Evolutionary conservation across 2,329 filamentous ascomycete genomes (phyloP).

Genomic region (Ophiostoma pallidulum): DNA sequence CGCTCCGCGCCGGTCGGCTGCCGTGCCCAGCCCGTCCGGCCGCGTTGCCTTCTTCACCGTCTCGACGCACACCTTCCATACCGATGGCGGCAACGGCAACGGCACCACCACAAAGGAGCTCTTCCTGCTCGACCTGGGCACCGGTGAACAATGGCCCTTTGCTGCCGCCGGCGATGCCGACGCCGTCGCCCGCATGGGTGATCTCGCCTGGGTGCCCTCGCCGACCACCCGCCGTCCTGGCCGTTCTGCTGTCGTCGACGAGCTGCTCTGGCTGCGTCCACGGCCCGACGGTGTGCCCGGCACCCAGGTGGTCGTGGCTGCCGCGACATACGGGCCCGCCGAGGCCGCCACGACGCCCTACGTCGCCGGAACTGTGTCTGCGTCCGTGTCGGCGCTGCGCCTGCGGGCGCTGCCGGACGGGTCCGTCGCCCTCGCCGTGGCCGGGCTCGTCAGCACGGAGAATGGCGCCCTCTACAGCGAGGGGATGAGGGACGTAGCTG

Average conservation of each 20-base stretch:
- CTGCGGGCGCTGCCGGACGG: conserved; percentile 26
- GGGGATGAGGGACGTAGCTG: background rate
- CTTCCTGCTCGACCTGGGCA: conserved; percentile 26
- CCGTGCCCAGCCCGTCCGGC: conserved; percentile 30
- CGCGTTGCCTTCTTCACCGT: conserved; percentile 28
- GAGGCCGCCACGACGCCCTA: conserved; percentile 9
- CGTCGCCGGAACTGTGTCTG: conserved; percentile 25
- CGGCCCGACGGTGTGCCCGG: conserved; percentile 19
- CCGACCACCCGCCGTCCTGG: too few relatives aligned
- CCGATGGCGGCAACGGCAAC: conserved; percentile 11
- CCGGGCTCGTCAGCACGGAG: conserved; percentile 25
- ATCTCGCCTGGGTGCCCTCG: conserved; percentile 30
- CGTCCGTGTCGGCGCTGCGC: conserved; percentile 25
- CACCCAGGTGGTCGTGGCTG: conserved; percentile 25
- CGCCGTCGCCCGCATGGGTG: conserved; percentile 22
- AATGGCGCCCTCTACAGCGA: conserved; percentile 27
- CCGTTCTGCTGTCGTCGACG: too few relatives aligned
- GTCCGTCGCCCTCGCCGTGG: conserved; percentile 27
- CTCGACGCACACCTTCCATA: conserved; percentile 27
- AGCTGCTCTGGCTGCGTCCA: conserved; percentile 26
- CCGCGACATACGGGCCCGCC: conserved; percentile 13
- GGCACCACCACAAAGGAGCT: conserved; percentile 25
- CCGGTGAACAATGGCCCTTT: conserved; percentile 19
- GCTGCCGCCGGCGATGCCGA: conserved; percentile 20
- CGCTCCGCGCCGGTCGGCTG: conserved; percentile 18